Evolutionary conservation across 1,284 basidiomycete genomes (phyloP), one percentile per base, ranked within the genome.

Genomic region (Tausonia pullulans): DNA sequence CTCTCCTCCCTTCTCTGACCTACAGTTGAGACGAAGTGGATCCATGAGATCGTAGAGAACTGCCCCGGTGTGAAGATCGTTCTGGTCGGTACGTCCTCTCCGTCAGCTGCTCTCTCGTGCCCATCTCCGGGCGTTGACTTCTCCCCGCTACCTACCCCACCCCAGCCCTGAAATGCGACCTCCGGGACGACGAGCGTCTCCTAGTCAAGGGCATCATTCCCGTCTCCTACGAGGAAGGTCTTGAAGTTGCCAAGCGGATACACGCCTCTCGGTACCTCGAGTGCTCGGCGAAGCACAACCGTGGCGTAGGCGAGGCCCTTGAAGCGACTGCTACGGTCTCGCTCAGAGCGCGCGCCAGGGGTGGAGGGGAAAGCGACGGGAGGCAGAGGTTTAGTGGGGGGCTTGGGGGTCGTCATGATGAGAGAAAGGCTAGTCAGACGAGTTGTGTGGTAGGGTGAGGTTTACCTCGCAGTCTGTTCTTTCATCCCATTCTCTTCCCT

Each of bases 231-330:
- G 89, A 96, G 69, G 86, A 95, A 71, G 93, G 93, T 0, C 80
- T 96, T 16, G 81, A 86, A 0, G 87, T 91, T 5, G 93, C 93
- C 11, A 80, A 89, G 71, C 84, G 88, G 75, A 93, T 96, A 83
- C 84, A 90, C 27, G 9, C 39, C n/a, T 52, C 8, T 51, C 58
- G 27, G 40, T 54, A 7, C 48, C 13, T 70, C 93, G 93, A 98
- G 79, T 97, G 93, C 74, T 95, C 91, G 68, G 92, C 94, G 9
- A 96, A 95, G 75, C 89, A 93, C 72, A 94, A 96, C 72, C 83
- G 94, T 55, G 94, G 94, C 4, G 92, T 98, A 8, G 81, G 83
- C 41, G 92, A 98, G 74, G 91, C 93, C 5, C 93, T 98, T 72
- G 83, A 88, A 69, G 91, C 94, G 74, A 87, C 89, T 1, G 90